Evolutionary conservation across 2,329 filamentous ascomycete genomes (phyloP).

Genomic region (Sporothrix variecibatus): DNA sequence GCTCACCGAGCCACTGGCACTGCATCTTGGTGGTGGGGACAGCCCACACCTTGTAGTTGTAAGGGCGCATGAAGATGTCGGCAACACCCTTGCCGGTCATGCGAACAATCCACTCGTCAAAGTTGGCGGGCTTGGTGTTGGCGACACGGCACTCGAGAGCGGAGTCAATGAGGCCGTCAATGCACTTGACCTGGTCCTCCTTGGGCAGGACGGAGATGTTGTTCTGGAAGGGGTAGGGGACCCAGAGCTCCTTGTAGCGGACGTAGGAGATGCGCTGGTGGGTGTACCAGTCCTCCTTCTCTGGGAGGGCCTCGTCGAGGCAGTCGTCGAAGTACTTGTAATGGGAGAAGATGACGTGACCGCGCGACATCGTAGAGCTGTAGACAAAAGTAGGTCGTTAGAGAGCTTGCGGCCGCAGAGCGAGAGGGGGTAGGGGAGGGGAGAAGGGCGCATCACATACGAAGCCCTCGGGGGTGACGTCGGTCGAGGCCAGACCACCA

Average conservation of each 20-base stretch:
- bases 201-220: conserved; percentile 98
- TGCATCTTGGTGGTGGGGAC: conserved; percentile 99
- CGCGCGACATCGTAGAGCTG: conserved; percentile 98
- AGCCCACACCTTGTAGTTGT: conserved; percentile 99
- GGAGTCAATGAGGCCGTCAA: conserved; percentile 95
- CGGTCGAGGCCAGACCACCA: conserved; percentile 93
- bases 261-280: conserved; percentile 99
- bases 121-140: conserved; percentile 91
- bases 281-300: conserved; percentile 92
- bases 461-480: conserved; percentile 93
- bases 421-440: not conserved
- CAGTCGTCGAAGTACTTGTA: conserved; percentile 99
- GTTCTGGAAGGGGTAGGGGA: conserved; percentile 99
- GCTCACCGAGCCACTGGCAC: conserved; percentile 97
- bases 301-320: conserved; percentile 93
- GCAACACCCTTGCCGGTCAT: conserved; percentile 88
- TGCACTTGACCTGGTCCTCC: conserved; percentile 91
- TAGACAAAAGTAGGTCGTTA: conserved; percentile 19
- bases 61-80: conserved; percentile 97
- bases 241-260: conserved; percentile 94
- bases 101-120: conserved; percentile 97
- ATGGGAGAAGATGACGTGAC: conserved; percentile 98
- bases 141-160: conserved; percentile 82
- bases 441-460: conserved; percentile 61
- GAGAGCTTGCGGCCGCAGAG: not conserved